Evolutionary conservation across 176 grass and related monocot genomes (phyloP), one percentile per base, ranked within the genome.

Genomic region (Calamus simplicifolius): DNA sequence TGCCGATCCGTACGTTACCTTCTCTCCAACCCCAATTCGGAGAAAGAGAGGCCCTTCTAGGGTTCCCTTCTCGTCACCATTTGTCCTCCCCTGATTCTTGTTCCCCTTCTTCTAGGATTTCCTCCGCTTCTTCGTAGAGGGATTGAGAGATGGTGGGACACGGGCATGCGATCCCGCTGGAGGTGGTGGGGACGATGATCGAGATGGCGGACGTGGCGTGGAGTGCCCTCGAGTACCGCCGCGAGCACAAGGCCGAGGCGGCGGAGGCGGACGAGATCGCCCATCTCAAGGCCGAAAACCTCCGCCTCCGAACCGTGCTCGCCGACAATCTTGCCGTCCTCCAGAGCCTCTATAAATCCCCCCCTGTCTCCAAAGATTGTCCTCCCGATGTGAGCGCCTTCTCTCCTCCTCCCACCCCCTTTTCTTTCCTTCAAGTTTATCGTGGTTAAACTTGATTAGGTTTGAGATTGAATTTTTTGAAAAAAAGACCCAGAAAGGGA

Each of bases 141-240:
- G 35, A 43, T 43, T 43, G 57, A 29, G 25, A 8, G 38, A 79
- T 63, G 60, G 68, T 80, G 55, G 69, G 69, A 35, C 77, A 73
- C 59, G 77, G 62, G 48, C 76, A 77, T 55, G 66, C 77, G 63
- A 70, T 89, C 63, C 81, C 90, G n/a, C 74, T 95, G 23, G 79
- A 95, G 73, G 79, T 89, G 17, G 85, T 87, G 14, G 69, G 71
- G 51, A 83, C 90, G 53, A 77, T 89, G 73, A 79, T 95, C 16
- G 79, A 95, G 77, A 83, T 95, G 62, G 85, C 90, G 18, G 85
- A 95, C 66, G 63, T 95, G 23, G 82, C 85, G 18, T 80, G 85
- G 61, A 73, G 68, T 76, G 82, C 90, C 59, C 64, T 79, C 62
- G 73, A 84, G 67, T 79, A 86, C 77, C 72, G 79, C 51, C 70